Evolutionary conservation across 495 filamentous ascomycete species (phyloP), one percentile per base, ranked within the genome.

Genomic region (Delitschia confertaspora): DNA sequence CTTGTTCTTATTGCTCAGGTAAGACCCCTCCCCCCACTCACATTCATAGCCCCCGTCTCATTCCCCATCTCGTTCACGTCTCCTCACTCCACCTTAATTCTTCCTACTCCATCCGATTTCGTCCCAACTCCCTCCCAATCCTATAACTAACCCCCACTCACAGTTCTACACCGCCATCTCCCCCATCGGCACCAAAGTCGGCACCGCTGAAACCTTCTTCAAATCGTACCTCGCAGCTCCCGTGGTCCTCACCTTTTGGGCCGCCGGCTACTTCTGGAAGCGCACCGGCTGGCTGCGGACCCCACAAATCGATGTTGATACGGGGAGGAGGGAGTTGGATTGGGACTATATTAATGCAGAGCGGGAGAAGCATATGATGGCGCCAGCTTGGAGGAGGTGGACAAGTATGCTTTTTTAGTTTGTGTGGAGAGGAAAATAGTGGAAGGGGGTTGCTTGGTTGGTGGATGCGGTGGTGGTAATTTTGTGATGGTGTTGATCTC

Each of bases 1-100:
- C 43, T 88, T 11, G 75, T 76, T 38, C 59, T 91, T 3, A 64
- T 79, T 35, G 84, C 83, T 14, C 51, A 73, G 66, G 65, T 79
- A 56, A 31, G 40, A 13, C 26, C 26, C 13, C 26, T 30, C 13
- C 37, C 26, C 13, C 13, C 8, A 30, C 14, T 32, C 27, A 25
- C 13, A 10, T 6, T 45, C 9, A n/a, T n/a, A n/a, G n/a, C n/a
- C n/a, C n/a, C n/a, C n/a, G n/a, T n/a, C n/a, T n/a, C n/a, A n/a
- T n/a, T n/a, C n/a, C n/a, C n/a, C n/a, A n/a, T n/a, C n/a, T n/a
- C n/a, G n/a, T n/a, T n/a, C n/a, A n/a, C n/a, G n/a, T n/a, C n/a
- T n/a, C n/a, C n/a, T n/a, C n/a, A n/a, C n/a, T n/a, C n/a, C n/a
- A n/a, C n/a, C n/a, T n/a, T n/a, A n/a, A n/a, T n/a, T n/a, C n/a